A percentile compares a stretch with the other conserved stretches of the same genome.
phyloP scores from a whole-genome alignment of 495 filamentous ascomycete genomes.

The Antarctomyces pellizariae region DNA sequence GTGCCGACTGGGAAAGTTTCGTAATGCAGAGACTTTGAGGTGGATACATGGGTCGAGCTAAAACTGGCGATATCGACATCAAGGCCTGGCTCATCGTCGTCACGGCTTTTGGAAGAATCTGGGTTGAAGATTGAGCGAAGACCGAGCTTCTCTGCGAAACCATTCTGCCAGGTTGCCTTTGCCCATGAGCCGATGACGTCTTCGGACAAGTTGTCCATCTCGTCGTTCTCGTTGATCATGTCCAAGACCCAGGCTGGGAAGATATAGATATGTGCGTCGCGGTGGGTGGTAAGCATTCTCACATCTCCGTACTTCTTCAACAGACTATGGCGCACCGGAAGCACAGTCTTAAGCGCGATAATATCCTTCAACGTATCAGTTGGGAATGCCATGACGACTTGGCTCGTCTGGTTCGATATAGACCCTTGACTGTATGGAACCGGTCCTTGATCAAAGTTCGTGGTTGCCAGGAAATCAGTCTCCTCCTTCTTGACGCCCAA shows the following conservation, averaged over 20 bases:
- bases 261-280: conserved; percentile 83
- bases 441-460: conserved; percentile 30
- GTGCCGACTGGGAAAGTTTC: not conserved
- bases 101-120: conserved; percentile 10
- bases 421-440: conserved; percentile 34
- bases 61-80: conserved; percentile 38
- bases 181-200: conserved; percentile 91
- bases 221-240: conserved; percentile 53
- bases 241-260: conserved; percentile 80
- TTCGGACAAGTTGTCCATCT: conserved; percentile 67
- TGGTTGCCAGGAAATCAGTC: conserved; percentile 66
- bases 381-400: conserved; percentile 49
- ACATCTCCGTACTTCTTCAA: conserved; percentile 47
- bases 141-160: conserved; percentile 52
- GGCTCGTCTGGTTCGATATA: conserved; percentile 35
- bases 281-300: conserved; percentile 51
- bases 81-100: conserved; percentile 17
- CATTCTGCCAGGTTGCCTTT: conserved; percentile 74
- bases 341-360: conserved; percentile 40
- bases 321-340: conserved; percentile 49
- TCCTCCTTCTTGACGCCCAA: conserved; percentile 66
- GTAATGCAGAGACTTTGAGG: conserved; percentile 4
- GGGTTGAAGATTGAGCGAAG: conserved; percentile 37
- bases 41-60: conserved; percentile 26
- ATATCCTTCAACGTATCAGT: conserved; percentile 71